Conservation (phyloP, 1,139 yeast species). For the Debaryomyces robertsiae region DNA sequence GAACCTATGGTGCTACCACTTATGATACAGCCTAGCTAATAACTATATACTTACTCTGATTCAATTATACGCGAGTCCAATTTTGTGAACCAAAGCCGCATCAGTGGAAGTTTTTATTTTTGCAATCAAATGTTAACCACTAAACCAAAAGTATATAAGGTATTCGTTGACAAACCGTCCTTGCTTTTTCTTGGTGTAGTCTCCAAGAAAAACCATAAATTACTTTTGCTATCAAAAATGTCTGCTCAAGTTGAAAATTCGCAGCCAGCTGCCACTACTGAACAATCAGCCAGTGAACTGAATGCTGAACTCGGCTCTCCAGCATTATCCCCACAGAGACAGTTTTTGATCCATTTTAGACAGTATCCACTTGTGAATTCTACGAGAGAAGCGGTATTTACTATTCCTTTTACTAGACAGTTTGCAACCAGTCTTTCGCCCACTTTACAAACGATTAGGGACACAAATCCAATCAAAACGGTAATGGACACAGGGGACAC, state of each 20-base stretch:
- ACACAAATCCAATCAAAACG: conserved; percentile 29
- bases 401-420: conserved; percentile 24
- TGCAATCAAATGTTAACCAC: conserved; percentile 5
- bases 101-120: not conserved
- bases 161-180: not conserved
- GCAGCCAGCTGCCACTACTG: conserved; percentile 2
- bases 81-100: conserved; percentile 6
- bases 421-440: conserved; percentile 19
- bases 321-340: conserved; percentile 14
- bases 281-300: not conserved
- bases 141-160: conserved; percentile 5
- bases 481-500: conserved; percentile 30
- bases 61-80: too few species aligned
- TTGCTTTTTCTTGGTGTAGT: not conserved
- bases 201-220: not conserved
- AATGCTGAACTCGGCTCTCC: conserved; percentile 2
- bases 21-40: conserved; percentile 1
- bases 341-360: conserved; percentile 23
- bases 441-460: conserved; percentile 20
- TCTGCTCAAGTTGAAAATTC: conserved; percentile 9
- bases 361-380: conserved; percentile 29
- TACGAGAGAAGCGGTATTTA: conserved; percentile 20
- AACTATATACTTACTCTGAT: too few species aligned
- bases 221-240: conserved; percentile 12
- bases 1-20: conserved; percentile 3